Base-by-base conservation (phyloP, 2,329 filamentous ascomycete genomes). In the Clonostachys rhizophaga region DNA sequence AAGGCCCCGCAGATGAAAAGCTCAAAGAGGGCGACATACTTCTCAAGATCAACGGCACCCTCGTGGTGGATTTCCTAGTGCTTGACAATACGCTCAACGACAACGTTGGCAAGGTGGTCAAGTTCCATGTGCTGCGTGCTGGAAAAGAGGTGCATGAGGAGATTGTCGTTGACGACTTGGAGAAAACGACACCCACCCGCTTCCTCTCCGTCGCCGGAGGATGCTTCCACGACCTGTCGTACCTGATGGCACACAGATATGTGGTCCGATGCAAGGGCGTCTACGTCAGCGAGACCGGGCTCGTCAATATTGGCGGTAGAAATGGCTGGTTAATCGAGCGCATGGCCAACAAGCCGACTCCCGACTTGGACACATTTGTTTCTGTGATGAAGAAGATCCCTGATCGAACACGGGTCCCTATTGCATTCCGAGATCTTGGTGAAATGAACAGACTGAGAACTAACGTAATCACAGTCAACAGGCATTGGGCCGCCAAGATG, bases 401-500 rank as follows among this genome's bases (percentile, higher is more conserved):
- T 2, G 86, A 88, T 68, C 80, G 76, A 60, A 82, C 91, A 30
- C 82, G 94, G 46, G 87, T 99, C 11, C 92, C 96, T 33, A 86
- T 97, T 48, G 94, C 89, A 8, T 99, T 96, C 72, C 94, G 95
- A 68, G 92, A 99, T 64, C 84, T 99, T 36, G 80, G 92, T 47
- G 95, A 99, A 63, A 75, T 99, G 48, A 95, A 99, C 66, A 96
- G 92, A 1, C 79, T 95, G 46, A 91, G 95, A 65, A 99, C 94
- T 1, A 89, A 86, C 49, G 92, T 99, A 62, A 80, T 96, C 53
- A 87, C 92, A 54, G 82, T 99, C 47, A 95, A 99, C 65, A 84
- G 94, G 39, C 94, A 99, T 67, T 99, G 94, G 94, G 87, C 90
- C 44, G 85, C 86, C 48, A 95, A 95, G 72, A 97, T 99, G 88